phyloP scores from a whole-genome alignment of 306 rosid species.

The Pachyrhizus erosus region DNA sequence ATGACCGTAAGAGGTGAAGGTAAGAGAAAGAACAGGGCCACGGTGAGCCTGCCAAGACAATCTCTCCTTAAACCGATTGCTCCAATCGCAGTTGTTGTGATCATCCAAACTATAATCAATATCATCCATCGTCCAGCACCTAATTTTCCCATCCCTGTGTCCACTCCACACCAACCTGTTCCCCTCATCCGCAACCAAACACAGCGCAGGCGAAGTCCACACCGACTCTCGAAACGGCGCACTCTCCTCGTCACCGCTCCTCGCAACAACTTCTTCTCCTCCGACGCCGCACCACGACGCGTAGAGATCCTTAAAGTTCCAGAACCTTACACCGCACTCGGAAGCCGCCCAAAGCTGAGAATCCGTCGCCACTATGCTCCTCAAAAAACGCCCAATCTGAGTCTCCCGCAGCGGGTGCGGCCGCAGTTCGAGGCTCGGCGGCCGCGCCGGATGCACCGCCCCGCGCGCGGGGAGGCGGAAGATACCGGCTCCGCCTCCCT shows the following conservation, averaged over 20 bases:
- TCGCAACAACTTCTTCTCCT: conserved; percentile 34
- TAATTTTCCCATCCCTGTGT: conserved; percentile 82
- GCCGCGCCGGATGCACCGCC: conserved; percentile 79
- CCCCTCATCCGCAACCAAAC: conserved; percentile 81
- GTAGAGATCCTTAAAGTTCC: conserved; percentile 74
- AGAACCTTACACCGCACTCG: conserved; percentile 72
- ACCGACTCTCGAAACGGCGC: conserved; percentile 75
- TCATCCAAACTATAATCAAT: conserved; percentile 17
- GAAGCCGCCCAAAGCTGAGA: conserved; percentile 84
- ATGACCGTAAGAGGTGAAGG: conserved; percentile 54
- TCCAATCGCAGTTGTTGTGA: conserved; percentile 26
- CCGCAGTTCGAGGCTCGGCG: conserved; percentile 77
- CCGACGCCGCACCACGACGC: conserved; percentile 50
- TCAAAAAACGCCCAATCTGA: conserved; percentile 77
- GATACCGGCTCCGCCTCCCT: conserved; percentile 75
- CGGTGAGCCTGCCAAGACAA: conserved; percentile 72
- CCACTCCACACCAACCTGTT: conserved; percentile 85
- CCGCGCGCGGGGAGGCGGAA: conserved; percentile 68
- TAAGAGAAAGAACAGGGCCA: conserved; percentile 65
- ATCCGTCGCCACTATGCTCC: conserved; percentile 61
- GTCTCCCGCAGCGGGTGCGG: conserved; percentile 92
- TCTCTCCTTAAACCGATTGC: conserved; percentile 54
- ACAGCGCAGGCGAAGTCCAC: conserved; percentile 65
- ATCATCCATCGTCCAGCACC: conserved; percentile 77
- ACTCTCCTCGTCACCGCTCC: conserved; percentile 68